Conservation (phyloP, 768 basidiomycete species). For the Phaeotremella skinneri region DNA sequence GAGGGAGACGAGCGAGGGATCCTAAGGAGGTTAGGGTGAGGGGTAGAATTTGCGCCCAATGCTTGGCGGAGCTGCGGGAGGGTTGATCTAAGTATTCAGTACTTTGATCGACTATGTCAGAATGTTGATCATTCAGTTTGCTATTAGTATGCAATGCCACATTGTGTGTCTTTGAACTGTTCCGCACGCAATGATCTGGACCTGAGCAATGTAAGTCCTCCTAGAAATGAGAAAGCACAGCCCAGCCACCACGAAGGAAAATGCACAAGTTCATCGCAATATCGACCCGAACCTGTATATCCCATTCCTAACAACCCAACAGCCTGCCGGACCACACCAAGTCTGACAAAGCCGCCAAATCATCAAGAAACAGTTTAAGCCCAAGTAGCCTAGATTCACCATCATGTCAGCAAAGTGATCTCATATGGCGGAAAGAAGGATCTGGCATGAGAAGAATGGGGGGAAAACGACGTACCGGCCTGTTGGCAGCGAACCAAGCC, state of each 20-base stretch:
- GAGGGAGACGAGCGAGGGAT: too few relatives aligned
- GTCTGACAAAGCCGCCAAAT: neutral
- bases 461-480: conserved; percentile 32
- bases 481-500: conserved; percentile 52
- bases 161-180: too few relatives aligned
- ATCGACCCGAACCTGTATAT: neutral
- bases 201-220: too few relatives aligned
- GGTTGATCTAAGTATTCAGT: too few relatives aligned
- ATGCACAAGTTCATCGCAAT: conserved; percentile 3
- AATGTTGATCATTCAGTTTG: too few relatives aligned
- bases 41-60: neutral
- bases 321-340: neutral
- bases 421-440: neutral
- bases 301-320: neutral
- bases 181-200: too few relatives aligned
- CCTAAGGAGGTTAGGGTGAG: neutral
- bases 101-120: too few relatives aligned
- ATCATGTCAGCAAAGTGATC: neutral
- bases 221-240: too few relatives aligned
- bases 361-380: conserved; percentile 25
- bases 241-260: neutral
- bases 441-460: neutral
- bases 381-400: conserved; percentile 33
- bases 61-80: neutral
- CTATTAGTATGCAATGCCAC: too few relatives aligned